Base-by-base conservation (phyloP, 2,329 filamentous ascomycete species). In the Polychaeton citri region DNA sequence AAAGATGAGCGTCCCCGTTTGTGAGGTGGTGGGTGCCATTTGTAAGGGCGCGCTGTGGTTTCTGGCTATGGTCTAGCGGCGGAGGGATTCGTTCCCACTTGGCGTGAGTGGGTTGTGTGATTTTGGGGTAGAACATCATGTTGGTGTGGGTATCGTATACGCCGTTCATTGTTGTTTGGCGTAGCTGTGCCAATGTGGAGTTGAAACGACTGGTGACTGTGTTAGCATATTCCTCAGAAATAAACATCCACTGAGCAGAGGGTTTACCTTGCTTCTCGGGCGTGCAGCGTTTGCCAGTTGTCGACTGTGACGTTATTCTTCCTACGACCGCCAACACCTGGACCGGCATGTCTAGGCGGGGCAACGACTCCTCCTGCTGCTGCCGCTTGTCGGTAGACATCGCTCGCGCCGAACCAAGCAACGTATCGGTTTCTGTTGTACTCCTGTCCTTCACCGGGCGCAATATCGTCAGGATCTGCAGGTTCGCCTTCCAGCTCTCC, bases 351-450 rank as follows among this genome's bases (percentile, higher is more conserved):
- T 59, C 92, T 93, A 38, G 81, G 81, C 1, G 85, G 83, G 2
- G 71, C 74, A 20, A 48, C 48, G 7, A 40, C 42, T 7, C 38
- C 38, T 15, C 40, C 42, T 16, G 36, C 41, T 19, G 43, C 33
- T 26, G 43, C 43, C 38, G 77, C 79, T 9, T 82, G 85, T 56
- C 96, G 86, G 57, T 98, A 98, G 17, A 98, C 90, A 26, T 83
- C 79, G 57, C 88, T 96, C 33, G 90, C 90, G 34, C 90, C 90
- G 57, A 94, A 87, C 90, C 90, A 98, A 19, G 90, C 90, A 19
- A 98, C 90, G 54, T 95, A 98, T 58, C 95, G 87, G 55, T 98
- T 98, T 63, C 88, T 86, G 68, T 98, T 95, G 69, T 98, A 98
- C n/a, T 78, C 70, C 55, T 92, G 81, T 26, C 80, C 82, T n/a